Conservation (phyloP, 495 filamentous ascomycete species). For the Staphylotrichum tortipilum region DNA sequence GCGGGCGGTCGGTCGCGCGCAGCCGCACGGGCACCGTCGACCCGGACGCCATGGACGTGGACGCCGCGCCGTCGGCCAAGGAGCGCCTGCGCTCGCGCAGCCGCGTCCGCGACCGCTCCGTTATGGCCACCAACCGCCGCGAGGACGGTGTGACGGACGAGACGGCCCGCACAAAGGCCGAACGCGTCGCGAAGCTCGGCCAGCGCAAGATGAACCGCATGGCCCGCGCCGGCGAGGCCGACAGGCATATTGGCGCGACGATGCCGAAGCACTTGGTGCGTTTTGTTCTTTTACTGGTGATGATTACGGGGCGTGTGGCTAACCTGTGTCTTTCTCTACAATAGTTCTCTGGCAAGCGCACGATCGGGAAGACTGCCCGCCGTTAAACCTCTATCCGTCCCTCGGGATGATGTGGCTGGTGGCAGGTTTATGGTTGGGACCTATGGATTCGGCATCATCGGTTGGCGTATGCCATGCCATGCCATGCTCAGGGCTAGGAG, state of each 20-base stretch:
- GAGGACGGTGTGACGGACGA: constrained; percentile 67
- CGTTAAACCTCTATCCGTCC: constrained; percentile 25
- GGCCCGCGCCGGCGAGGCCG: constrained; percentile 91
- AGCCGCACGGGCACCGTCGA: constrained; percentile 46
- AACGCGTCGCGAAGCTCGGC: constrained; percentile 73
- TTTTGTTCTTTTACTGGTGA: constrained; percentile 9
- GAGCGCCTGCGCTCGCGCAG: constrained; percentile 67
- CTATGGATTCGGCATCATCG: no score
- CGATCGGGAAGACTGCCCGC: constrained; percentile 46
- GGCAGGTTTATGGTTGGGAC: no score
- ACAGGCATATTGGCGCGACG: constrained; percentile 76
- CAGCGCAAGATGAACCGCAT: constrained; percentile 99
- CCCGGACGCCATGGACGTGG: constrained; percentile 79
- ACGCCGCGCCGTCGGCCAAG: constrained; percentile 43
- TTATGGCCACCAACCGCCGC: constrained; percentile 59
- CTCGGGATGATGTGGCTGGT: not conserved
- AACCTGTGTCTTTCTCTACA: not conserved
- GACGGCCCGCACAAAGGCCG: constrained; percentile 62
- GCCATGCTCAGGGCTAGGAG: no score
- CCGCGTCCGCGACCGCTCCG: constrained; percentile 58
- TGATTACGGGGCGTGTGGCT: not conserved
- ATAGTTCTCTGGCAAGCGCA: constrained; percentile 50
- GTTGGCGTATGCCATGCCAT: no score
- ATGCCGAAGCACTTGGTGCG: constrained; percentile 88
- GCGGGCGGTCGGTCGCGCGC: constrained; percentile 52